These are phyloP conservation scores for Pichia manshurica DNA, from an alignment of 805 yeast species.

Conservation along the genomic window DNA sequence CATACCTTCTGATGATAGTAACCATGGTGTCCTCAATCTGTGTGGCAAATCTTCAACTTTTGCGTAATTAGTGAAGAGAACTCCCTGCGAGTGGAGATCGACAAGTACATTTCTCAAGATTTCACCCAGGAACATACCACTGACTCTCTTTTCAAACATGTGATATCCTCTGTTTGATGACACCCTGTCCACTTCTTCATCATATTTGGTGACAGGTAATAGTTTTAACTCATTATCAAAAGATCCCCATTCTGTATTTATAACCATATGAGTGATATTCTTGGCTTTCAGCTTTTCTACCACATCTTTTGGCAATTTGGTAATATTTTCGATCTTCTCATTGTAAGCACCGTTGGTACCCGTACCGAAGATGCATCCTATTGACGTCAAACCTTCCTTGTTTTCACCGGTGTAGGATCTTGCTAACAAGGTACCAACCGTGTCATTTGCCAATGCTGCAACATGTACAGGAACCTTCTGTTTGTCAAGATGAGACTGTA, in stretches of 20 bases:
- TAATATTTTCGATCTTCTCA: conserved; percentile 68
- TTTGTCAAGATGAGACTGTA: conserved; percentile 63
- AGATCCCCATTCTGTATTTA: conserved; percentile 98
- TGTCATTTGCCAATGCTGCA: conserved; percentile 90
- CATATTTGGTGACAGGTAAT: conserved; percentile 77
- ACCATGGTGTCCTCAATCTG: conserved; percentile 70
- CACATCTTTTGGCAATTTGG: conserved; percentile 55
- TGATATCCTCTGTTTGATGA: conserved; percentile 85
- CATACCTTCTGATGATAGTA: conserved; percentile 74
- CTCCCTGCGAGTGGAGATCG: conserved; percentile 56
- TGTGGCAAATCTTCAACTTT: conserved; percentile 45
- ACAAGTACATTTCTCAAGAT: conserved; percentile 66
- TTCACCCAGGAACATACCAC: conserved; percentile 93
- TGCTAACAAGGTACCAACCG: conserved; percentile 88
- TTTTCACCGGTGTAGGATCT: conserved; percentile 71
- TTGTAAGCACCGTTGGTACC: conserved; percentile 96
- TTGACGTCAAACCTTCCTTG: conserved; percentile 65
- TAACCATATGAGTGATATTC: conserved; percentile 67
- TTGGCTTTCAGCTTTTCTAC: conserved; percentile 33
- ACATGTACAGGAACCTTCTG: conserved; percentile 60
- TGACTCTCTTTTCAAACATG: conserved; percentile 85
- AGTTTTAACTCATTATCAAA: conserved; percentile 77
- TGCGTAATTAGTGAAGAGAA: conserved; percentile 52
- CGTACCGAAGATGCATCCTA: conserved; percentile 94
- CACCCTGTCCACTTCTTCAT: conserved; percentile 57